Base-by-base conservation (phyloP, 2,329 filamentous ascomycete genomes). In the Aspergillus pseudotamarii region DNA sequence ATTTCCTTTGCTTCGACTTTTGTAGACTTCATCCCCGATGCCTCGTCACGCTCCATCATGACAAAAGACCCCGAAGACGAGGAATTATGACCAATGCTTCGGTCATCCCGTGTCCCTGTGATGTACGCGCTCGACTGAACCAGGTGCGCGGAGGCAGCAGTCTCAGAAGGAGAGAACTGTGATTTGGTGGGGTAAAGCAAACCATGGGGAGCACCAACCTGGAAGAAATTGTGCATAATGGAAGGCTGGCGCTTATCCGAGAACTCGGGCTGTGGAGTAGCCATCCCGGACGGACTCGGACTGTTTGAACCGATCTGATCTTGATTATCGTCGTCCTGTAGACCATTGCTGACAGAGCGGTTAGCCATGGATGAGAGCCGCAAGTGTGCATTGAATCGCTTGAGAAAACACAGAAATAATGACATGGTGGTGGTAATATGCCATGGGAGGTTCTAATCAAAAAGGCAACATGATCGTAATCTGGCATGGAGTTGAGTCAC, bases 221-320 rank as follows among this genome's bases (percentile, higher is more conserved):
- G 95, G 87, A 98, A 97, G 86, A 95, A 97, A 85, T 91, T 96
- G 80, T 89, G 88, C 86, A 95, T 91, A 83, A 98, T 96, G 78
- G 93, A 92, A 71, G 95, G 95, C 77, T 96, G 85, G 81, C 95
- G 91, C 83, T 97, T 97, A 83, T 99, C 95, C 75, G 91, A 90
- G 68, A 91, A 90, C 81, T 98, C 94, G 70, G 95, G 95, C 75
- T 94, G 91, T 71, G 95, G 95, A 67, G 95, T 99, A 70, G 93
- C 91, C 78, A 96, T 88, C 75, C 94, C 93, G 71, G 94, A 96
- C 74, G 93, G 91, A 73, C 93, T 95, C 59, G 92, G 94, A 72
- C 92, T 91, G 78, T 83, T 86, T 62, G 91, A 91, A 76, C 92
- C 92, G 61, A 82, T 80, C 53, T 80, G 76, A 64, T 82, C 80